Evolutionary conservation across 768 basidiomycete genomes (phyloP), one percentile per base, ranked within the genome.

Genomic region (Amanita exitialis): DNA sequence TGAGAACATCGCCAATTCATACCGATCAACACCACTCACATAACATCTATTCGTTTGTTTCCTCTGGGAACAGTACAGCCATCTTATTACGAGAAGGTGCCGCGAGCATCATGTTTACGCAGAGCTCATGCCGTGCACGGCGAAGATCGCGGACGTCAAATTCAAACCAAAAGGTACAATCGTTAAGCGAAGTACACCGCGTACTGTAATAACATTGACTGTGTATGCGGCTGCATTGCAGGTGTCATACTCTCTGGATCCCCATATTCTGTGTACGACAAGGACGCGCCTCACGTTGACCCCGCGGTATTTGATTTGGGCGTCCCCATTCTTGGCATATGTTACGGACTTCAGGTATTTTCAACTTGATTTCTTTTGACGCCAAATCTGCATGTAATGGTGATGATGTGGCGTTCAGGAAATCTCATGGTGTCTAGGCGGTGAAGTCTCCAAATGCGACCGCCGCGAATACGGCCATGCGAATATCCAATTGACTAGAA

Each of bases 221-320:
- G 13, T 32, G 12, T 44, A 54, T 32, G 20, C 15, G 18, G 38
- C 10, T 47, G 44, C 20, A 46, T 39, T 49, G 12, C 55, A 75
- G 95, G 95, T 52, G 86, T 99, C 64, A 97, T 98, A 60, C 77
- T 99, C 35, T 97, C 94, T 35, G 96, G 96, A 38, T 97, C 96
- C 1, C 96, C 96, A 0, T 98, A 95, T 69, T 98, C 95, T 28
- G 96, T 98, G 16, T 98, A 97, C 66, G 96, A 94, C 56, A 66
- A 77, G 25, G 94, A 82, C 56, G 84, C 96, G 4, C 95, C 96
- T 20, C 92, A 93, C 55, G 93, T 91, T 28, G 95, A 99, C 67
- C 89, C 92, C 15, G 86, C 77, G 13, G 82, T 98, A 8, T 98
- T 91, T 59, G 78, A 84, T 39, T 76, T 89, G 7, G 90, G 84